Evolutionary conservation across 352 stramenopile species (phyloP).

Genomic region (Phytophthora sp.): DNA sequence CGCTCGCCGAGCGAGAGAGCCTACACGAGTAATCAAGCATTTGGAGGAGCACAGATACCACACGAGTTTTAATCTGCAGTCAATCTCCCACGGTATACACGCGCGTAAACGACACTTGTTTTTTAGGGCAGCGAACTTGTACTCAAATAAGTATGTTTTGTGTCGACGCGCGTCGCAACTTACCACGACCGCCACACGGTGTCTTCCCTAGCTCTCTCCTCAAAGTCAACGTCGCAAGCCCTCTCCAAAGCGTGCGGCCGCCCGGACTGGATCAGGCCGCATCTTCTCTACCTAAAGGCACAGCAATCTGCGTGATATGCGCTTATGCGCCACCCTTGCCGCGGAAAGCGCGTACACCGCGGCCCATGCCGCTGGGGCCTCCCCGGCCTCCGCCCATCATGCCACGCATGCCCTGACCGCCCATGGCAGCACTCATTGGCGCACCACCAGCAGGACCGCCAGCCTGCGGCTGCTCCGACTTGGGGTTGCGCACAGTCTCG

Average conservation of each 20-base stretch:
- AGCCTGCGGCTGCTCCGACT: slow-evolving; percentile 93
- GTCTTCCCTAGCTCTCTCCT: slow-evolving; percentile 25
- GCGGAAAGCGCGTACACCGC: slow-evolving; percentile 79
- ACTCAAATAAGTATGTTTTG: slow-evolving; percentile 49
- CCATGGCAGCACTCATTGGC: slow-evolving; percentile 92
- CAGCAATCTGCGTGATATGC: slow-evolving; percentile 34
- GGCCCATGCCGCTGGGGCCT: slow-evolving; percentile 71
- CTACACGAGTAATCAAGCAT: too few relatives aligned
- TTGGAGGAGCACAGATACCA: too few relatives aligned
- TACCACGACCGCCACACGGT: slow-evolving; percentile 20
- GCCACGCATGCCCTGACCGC: slow-evolving; percentile 90
- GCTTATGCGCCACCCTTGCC: slow-evolving; percentile 81
- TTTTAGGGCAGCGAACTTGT: slow-evolving; percentile 29
- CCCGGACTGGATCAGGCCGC: slow-evolving; percentile 15
- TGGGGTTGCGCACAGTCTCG: slow-evolving; percentile 98
- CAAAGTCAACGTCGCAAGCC: slow-evolving; percentile 28
- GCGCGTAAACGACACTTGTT: not conserved
- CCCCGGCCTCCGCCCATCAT: slow-evolving; percentile 86
- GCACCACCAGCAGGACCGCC: slow-evolving; percentile 51
- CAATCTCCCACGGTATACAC: too few relatives aligned
- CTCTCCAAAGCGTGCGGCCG: slow-evolving; percentile 26
- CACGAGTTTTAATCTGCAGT: too few relatives aligned
- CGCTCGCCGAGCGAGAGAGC: too few relatives aligned
- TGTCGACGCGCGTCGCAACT: slow-evolving; percentile 24
- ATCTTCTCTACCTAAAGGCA: slow-evolving; percentile 47